Base-by-base conservation (phyloP, 2,329 filamentous ascomycete species). In the Xylariaceae sp. region DNA sequence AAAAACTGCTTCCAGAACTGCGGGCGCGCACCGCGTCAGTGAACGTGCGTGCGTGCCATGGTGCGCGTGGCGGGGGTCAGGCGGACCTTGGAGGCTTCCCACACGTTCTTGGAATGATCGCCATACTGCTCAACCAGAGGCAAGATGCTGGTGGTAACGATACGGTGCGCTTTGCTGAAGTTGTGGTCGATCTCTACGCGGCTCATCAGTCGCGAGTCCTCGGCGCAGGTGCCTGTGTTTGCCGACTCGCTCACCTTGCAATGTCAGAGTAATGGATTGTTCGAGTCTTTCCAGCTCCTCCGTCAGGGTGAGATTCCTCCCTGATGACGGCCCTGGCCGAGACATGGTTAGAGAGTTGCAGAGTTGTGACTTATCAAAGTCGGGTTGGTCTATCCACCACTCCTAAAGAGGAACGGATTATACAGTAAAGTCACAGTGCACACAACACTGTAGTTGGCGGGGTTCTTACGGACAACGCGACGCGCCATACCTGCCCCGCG, bases 1-100 rank as follows among this genome's bases (percentile, higher is more conserved):
- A 98, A 98, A 68, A 98, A 98, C 67, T 96, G 89, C 63, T 98
- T 98, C 92, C 92, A 98, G 63, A 98, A 98, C 84, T 93, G 52
- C 10, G 36, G 5, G 24, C 15, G 6, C 6, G 24, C n/a, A 14
- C 12, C 12, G 5, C 12, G 24, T 26, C n/a, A 26, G 24, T 26
- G 24, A n/a, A n/a, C n/a, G 24, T 13, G 40, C 23, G 43, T 39
- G 18, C 32, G 5, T 10, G 9, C 6, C 4, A 22, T 8, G 21
- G 42, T 10, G 39, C 38, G 24, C 13, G 3, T 15, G 34, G 11
- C 16, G 31, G 15, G 35, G 22, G 23, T 16, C 27, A 34, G 9
- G 24, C 49, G 16, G 36, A 90, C 87, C 76, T 94, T 94, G 35
- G 90, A 94, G 15, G 89, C 88, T 50, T 96, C 89, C 92, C 92